Conservation (phyloP, 345 rosid genomes). For the Rhodomyrtus tomentosa region DNA sequence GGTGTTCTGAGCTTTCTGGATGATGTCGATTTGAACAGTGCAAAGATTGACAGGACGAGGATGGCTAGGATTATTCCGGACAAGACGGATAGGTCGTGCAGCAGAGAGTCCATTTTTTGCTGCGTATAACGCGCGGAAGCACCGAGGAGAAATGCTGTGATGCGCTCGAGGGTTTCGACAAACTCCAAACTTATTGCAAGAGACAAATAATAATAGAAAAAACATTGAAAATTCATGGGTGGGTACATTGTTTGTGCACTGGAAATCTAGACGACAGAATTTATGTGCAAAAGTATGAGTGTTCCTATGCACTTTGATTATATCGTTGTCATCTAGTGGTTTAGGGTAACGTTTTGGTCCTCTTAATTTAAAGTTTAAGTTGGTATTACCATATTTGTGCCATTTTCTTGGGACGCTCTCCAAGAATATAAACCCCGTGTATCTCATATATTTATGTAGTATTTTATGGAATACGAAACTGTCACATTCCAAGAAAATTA, state of each 20-base stretch:
- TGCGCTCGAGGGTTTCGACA: neutral
- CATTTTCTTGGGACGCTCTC: neutral
- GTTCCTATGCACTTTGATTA: neutral
- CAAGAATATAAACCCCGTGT: neutral
- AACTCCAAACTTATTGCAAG: neutral
- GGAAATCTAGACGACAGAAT: neutral
- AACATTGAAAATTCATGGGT: neutral
- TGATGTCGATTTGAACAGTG: no score
- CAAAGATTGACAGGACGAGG: no score
- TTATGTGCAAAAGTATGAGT: neutral
- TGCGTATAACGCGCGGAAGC: neutral
- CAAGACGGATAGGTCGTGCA: no score
- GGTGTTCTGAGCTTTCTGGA: no score
- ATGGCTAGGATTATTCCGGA: no score
- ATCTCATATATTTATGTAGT: neutral
- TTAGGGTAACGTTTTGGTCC: neutral
- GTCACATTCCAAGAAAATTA: neutral
- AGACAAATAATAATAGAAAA: neutral
- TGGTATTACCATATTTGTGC: neutral
- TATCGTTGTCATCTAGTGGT: neutral
- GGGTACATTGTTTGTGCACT: neutral
- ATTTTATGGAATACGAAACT: fast-evolving
- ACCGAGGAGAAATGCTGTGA: neutral
- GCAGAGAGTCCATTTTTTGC: neutral
- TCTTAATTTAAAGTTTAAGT: neutral